These are phyloP conservation scores for Terana coerulea DNA, from an alignment of 768 basidiomycete species.

Conservation along the genomic window DNA sequence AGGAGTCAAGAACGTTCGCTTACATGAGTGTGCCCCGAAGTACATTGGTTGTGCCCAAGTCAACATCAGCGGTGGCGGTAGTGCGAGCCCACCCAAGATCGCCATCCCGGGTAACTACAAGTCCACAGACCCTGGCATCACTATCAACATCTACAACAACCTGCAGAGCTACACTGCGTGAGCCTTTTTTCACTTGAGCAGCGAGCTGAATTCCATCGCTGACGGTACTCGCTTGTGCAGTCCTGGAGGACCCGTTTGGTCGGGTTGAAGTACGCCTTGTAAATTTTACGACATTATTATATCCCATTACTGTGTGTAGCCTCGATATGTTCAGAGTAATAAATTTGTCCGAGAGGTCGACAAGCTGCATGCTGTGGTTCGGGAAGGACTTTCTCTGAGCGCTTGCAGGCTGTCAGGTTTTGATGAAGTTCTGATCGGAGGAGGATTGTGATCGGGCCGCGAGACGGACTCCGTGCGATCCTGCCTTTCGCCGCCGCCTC, in stretches of 20 bases:
- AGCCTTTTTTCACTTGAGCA: neutral
- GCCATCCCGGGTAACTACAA: constrained; percentile 47
- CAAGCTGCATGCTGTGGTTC: too few relatives aligned
- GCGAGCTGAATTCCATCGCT: neutral
- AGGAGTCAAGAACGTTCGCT: neutral
- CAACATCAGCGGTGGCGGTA: constrained; percentile 41
- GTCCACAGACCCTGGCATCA: constrained; percentile 46
- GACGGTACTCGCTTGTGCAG: constrained; percentile 2
- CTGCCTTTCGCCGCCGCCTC: too few relatives aligned
- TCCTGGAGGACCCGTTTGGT: constrained; percentile 28
- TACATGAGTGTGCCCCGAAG: constrained; percentile 1
- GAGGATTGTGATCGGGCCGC: too few relatives aligned
- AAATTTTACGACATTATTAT: neutral
- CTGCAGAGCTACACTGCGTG: constrained; percentile 45
- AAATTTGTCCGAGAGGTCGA: too few relatives aligned
- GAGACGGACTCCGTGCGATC: too few relatives aligned
- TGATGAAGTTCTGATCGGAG: too few relatives aligned
- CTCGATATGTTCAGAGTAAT: too few relatives aligned
- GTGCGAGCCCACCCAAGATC: constrained; percentile 44
- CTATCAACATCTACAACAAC: constrained; percentile 56
- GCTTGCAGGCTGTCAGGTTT: too few relatives aligned
- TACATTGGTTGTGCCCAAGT: constrained; percentile 52
- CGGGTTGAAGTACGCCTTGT: constrained; percentile 16
- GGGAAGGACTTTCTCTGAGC: too few relatives aligned
- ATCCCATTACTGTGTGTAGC: neutral